Base-by-base conservation (phyloP, 2,329 filamentous ascomycete genomes). In the Ceratocystis variospora region DNA sequence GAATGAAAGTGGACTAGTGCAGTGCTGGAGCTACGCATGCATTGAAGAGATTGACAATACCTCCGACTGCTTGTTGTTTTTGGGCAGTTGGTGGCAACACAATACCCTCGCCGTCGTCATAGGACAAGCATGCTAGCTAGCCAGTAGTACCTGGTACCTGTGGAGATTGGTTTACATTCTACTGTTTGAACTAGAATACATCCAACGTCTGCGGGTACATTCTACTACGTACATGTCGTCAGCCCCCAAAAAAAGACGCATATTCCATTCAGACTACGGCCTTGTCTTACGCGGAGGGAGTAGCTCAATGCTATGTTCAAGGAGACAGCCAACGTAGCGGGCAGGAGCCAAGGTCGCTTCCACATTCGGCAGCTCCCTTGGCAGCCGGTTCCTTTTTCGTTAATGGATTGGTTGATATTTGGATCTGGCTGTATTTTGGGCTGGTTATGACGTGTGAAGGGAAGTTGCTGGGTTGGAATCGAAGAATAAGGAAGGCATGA, bases 281-380 rank as follows among this genome's bases (percentile, higher is more conserved):
- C 10, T 8, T 63, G 61, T 46, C 25, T 48, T 31, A 63, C 28
- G 48, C 55, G 55, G 55, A 59, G 55, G 15, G 46, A 22, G 46
- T 25, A 31, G 19, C 25, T 48, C 37, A 62, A 41, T 41, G 31
- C 19, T 7, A 44, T n/a, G 15, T 62, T 22, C 45, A 62, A 50
- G 15, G 44, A 46, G 12, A n/a, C 31, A 50, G 17, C 45, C 12
- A 41, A 41, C 10, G 37, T 41, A 41, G 37, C 37, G 37, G 37
- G 37, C 37, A 41, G 46, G 61, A 63, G 25, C 61, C 31, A 46
- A 28, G 44, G 15, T 50, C n/a, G 41, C 25, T 50, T 48, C 61
- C 61, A n/a, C 28, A 63, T 63, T 63, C 44, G 61, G 61, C 22
- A 63, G 25, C 61, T 62, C n/a, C 31, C 17, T 50, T 25, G 41